Base-by-base conservation (phyloP, 352 stramenopile genomes). In the Phytophthora pluvialis region DNA sequence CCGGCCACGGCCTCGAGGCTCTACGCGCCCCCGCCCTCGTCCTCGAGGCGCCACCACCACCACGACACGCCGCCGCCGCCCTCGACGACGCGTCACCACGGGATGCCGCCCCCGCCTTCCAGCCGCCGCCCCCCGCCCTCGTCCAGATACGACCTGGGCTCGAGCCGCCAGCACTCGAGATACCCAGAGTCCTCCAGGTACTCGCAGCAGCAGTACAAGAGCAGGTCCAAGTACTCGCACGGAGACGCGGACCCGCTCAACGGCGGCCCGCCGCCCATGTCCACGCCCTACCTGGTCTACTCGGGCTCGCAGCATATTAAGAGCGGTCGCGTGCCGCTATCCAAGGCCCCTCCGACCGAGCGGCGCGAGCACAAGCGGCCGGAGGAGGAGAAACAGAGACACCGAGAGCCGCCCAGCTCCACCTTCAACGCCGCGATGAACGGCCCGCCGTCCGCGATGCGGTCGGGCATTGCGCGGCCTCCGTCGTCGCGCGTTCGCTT, bases 281-380 rank as follows among this genome's bases (percentile, higher is more conserved):
- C 77, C 0, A 75, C 77, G 31, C 77, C 77, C 0, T 86, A 75
- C 45, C 63, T 87, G 44, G 73, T 80, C 15, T 84, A 79, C 26
- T 80, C 78, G 3, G 45, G 62, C 16, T 72, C 53, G 7, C 47
- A 65, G 7, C 57, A 67, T 6, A 44, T 15, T 29, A 67, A 51
- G 31, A 72, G 64, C 50, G 57, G 16, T 56, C 44, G 54, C 39
- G 5, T 16, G 39, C 5, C 21, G 21, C 21, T 21, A 2, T 21
- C 21, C 21, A 60, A 51, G 33, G n/a, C 31, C 4, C 25, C 36
- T 3, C 15, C 51, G 2, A 47, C 38, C 25, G 46, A 53, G 7
- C 45, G 29, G 5, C 45, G 47, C 31, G 31, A 35, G 31, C 9
- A 44, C 9, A 40, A 26, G 11, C 25, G 29, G 10, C 48, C 33